These are phyloP conservation scores for Trichophyton schoenleinii DNA, from an alignment of 2,329 filamentous ascomycete species.

Conservation along the genomic window DNA sequence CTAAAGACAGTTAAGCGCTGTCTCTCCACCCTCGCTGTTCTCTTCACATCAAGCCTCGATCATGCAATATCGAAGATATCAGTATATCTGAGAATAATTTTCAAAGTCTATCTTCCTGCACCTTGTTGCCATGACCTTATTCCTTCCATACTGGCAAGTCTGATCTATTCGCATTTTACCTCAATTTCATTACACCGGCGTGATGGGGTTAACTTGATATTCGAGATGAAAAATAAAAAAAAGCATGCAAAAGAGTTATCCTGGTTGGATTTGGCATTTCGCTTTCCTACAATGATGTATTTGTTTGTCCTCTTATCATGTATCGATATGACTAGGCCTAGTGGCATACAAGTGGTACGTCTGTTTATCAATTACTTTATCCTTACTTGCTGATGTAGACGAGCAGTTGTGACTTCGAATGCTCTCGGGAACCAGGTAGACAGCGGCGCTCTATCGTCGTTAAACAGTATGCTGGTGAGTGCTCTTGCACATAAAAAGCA, in stretches of 20 bases:
- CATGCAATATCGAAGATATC: not conserved
- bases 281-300: not conserved
- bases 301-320: not conserved
- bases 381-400: not conserved
- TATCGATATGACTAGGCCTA: conserved; percentile 1
- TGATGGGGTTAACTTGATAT: not conserved
- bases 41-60: not conserved
- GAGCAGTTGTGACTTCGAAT: conserved; percentile 8
- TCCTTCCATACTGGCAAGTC: not conserved
- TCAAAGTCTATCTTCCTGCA: not conserved
- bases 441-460: conserved; percentile 9
- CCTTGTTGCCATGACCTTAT: not conserved
- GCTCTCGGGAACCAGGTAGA: conserved; percentile 12
- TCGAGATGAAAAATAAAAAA: not conserved
- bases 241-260: not conserved
- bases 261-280: not conserved
- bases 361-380: not conserved
- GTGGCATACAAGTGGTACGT: conserved; percentile 1
- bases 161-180: not conserved
- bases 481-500: conserved; percentile 12
- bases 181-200: not conserved
- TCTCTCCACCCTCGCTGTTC: not conserved
- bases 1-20: conserved; percentile 26
- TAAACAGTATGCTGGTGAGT: conserved; percentile 12
- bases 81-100: not conserved